Evolutionary conservation across 2,329 filamentous ascomycete species (phyloP), one percentile per base, ranked within the genome.

Genomic region (Aspergillus ibericus): DNA sequence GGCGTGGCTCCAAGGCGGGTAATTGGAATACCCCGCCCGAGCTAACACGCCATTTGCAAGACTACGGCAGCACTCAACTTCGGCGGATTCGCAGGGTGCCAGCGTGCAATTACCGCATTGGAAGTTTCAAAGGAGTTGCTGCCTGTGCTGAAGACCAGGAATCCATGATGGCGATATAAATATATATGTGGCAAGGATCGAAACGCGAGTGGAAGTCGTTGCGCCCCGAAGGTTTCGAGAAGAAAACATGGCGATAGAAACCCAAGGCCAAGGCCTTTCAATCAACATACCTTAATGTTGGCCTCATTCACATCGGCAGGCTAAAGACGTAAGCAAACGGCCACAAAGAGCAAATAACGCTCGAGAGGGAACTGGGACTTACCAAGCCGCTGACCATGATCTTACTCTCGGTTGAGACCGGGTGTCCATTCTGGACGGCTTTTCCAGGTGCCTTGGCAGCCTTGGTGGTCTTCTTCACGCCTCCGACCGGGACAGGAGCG

Each of bases 251-350:
- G 85, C 87, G 86, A 89, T 84, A 80, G 84, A 87, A 88, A 83
- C 86, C 87, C 86, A 83, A 84, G 82, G 86, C 78, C 76, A 80
- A 74, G 80, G 85, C 88, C 88, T 88, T 83, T 89, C 86, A 83
- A 88, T 92, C 90, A 92, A 99, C 95, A 96, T 99, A 99, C 95
- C 95, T 99, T 98, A 83, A 99, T 96, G 88, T 96, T 91, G 82
- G 82, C 83, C 85, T 98, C 93, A 81, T 88, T 91, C 79, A 99
- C 92, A 87, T 99, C 95, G 83, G 89, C 88, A 77, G 95, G 95
- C 92, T 98, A 68, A 34, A 16, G 8, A 56, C 52, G 78, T 90
- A 81, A 55, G 49, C 22, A 36, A 27, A 16, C 6, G 25, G 22
- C 3, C 22, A 13, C 16, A 42, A 9, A 29, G 27, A 89, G 84